Conservation (phyloP, 1,139 yeast genomes). For the Pichia sp. region DNA sequence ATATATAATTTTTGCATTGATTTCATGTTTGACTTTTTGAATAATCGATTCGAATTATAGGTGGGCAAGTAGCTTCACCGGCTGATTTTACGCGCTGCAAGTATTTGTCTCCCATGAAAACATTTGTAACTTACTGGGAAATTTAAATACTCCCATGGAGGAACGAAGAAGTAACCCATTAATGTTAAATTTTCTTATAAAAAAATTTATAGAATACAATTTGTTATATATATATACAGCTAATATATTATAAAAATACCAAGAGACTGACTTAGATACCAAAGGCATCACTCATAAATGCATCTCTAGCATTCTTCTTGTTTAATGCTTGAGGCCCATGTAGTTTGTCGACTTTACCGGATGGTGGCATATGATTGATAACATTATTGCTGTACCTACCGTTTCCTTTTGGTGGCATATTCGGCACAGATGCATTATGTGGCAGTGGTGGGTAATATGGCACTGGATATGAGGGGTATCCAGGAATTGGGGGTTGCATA, state of each 20-base stretch:
- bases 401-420: neutral
- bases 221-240: neutral
- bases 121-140: too few species aligned
- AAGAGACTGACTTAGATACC: slow-evolving; percentile 22
- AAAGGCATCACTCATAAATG: slow-evolving; percentile 29
- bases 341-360: slow-evolving; percentile 20
- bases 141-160: too few species aligned
- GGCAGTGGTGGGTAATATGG: neutral
- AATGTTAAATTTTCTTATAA: too few species aligned
- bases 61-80: too few species aligned
- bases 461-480: slow-evolving; percentile 1
- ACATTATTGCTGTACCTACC: slow-evolving; percentile 17
- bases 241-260: neutral
- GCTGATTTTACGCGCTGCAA: too few species aligned
- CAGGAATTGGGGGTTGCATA: neutral
- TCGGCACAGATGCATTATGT: neutral
- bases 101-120: too few species aligned
- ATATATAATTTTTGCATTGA: too few species aligned
- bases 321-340: slow-evolving; percentile 23
- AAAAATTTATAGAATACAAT: too few species aligned
- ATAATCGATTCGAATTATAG: too few species aligned
- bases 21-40: too few species aligned
- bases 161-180: too few species aligned
- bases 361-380: slow-evolving; percentile 25
- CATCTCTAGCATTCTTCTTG: slow-evolving; percentile 27